Evolutionary conservation across 2,329 filamentous ascomycete genomes (phyloP), one percentile per base, ranked within the genome.

Genomic region (Scytalidium sp.): DNA sequence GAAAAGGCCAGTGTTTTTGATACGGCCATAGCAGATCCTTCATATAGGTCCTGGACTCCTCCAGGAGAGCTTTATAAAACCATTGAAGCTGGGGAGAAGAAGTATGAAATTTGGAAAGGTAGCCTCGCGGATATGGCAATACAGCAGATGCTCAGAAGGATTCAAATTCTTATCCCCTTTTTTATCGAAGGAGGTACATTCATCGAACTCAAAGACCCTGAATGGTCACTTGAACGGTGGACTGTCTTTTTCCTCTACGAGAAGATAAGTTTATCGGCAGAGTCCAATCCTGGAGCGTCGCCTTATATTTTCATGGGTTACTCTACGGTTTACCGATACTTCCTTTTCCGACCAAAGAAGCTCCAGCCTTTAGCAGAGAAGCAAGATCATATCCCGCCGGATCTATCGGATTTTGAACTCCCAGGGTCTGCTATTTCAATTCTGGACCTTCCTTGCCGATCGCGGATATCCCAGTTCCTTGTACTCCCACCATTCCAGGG

Each of bases 141-240:
- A 40, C 80, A 81, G 62, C 78, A 85, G 60, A 74, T 97, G 36
- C 75, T 96, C 61, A 83, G 83, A 53, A 89, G 92, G 46, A 81
- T 95, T 56, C 91, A 96, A 70, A 83, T 97, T 49, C 75, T 96
- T 29, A 82, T 92, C 4, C 83, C 90, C 15, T 76, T 97, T 52
- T 95, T 91, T 67, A 97, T 99, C 54, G 95, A 99, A 67, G 94
- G 90, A 22, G 94, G 92, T n/a, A 88, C 83, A 3, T 83, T 83
- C 32, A 84, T 97, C 42, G 55, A 81, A 15, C 73, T 86, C 2
- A 83, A 91, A 36, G 79, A 88, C 46, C 79, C 86, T 1, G 87
- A 92, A 54, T 86, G 83, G 76, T 85, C 83, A 0, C 70, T 86
- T 19, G 81, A 91, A 53, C 81, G 93, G 60, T 99, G 94, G 94